These are phyloP conservation scores for Fusarium buharicum DNA, from an alignment of 2,329 filamentous ascomycete genomes.

Conservation along the genomic window DNA sequence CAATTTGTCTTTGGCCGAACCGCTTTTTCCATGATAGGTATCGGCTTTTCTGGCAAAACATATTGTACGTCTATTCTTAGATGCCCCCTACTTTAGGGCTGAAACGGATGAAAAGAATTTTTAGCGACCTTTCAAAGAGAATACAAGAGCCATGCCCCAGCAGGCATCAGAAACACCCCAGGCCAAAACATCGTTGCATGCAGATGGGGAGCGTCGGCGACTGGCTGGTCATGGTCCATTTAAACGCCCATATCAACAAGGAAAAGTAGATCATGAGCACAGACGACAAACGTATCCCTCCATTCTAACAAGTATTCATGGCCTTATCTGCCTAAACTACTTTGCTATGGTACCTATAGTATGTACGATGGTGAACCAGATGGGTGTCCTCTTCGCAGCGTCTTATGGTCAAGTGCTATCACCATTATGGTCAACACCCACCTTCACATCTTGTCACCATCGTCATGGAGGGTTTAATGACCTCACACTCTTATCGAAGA, in stretches of 20 bases:
- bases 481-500: slow-evolving; percentile 31
- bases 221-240: slow-evolving; percentile 14
- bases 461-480: slow-evolving; percentile 38
- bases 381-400: slow-evolving; percentile 3
- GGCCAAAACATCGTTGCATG: slow-evolving; percentile 21
- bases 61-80: slow-evolving; percentile 20
- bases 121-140: slow-evolving; percentile 1
- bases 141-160: slow-evolving; percentile 31
- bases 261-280: slow-evolving; percentile 19
- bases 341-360: slow-evolving; percentile 1
- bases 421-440: slow-evolving; percentile 8
- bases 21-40: slow-evolving; percentile 5
- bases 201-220: slow-evolving; percentile 7
- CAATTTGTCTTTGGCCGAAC: slow-evolving; percentile 6
- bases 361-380: background rate
- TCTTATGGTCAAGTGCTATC: slow-evolving; percentile 10
- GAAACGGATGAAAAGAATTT: slow-evolving; percentile 11
- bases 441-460: slow-evolving; percentile 17
- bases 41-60: slow-evolving; percentile 17
- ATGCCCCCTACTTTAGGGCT: slow-evolving; percentile 3
- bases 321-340: slow-evolving; percentile 28
- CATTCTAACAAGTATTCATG: slow-evolving; percentile 8
- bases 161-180: slow-evolving; percentile 28
- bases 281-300: slow-evolving; percentile 9
- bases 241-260: slow-evolving; percentile 6